phyloP scores from a whole-genome alignment of 1,139 yeast species.

The Pichia sp. region DNA sequence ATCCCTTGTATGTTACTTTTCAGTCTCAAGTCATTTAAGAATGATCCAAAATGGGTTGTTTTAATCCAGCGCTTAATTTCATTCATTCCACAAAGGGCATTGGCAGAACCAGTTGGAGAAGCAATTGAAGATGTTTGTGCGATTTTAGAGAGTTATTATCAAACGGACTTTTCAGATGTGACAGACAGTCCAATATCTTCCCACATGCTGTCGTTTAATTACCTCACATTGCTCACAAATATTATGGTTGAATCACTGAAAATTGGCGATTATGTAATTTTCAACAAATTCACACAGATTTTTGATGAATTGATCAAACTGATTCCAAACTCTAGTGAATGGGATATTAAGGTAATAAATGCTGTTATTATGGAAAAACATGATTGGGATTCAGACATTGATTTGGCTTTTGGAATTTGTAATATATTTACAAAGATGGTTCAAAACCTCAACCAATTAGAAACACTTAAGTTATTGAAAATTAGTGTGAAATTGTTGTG shows the following conservation, averaged over 20 bases:
- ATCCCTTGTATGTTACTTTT: conserved; percentile 61
- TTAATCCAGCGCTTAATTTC: conserved; percentile 34
- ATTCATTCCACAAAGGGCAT: conserved; percentile 53
- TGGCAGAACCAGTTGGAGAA: conserved; percentile 23
- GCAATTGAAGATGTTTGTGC: conserved; percentile 17
- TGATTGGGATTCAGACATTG: conserved; percentile 16
- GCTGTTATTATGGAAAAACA: conserved; percentile 26
- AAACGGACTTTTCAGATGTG: conserved; percentile 7
- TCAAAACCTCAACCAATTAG: conserved; percentile 20
- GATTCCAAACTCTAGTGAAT: conserved; percentile 34
- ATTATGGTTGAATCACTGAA: conserved; percentile 28
- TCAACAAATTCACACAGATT: conserved; percentile 31
- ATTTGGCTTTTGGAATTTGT: conserved; percentile 39
- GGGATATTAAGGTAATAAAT: conserved; percentile 28
- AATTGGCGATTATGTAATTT: conserved; percentile 15
- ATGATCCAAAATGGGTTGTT: conserved; percentile 10
- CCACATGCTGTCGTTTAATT: conserved; percentile 35
- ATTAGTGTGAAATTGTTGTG: conserved; percentile 36
- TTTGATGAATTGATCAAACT: conserved; percentile 37
- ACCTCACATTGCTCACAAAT: conserved; percentile 17
- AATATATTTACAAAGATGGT: conserved; percentile 35
- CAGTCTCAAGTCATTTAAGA: conserved; percentile 26
- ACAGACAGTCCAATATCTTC: conserved; percentile 44
- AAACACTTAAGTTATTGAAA: conserved; percentile 30
- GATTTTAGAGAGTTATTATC: conserved; percentile 18